phyloP scores from a whole-genome alignment of 495 filamentous ascomycete genomes.

The Ramalina intermedia region DNA sequence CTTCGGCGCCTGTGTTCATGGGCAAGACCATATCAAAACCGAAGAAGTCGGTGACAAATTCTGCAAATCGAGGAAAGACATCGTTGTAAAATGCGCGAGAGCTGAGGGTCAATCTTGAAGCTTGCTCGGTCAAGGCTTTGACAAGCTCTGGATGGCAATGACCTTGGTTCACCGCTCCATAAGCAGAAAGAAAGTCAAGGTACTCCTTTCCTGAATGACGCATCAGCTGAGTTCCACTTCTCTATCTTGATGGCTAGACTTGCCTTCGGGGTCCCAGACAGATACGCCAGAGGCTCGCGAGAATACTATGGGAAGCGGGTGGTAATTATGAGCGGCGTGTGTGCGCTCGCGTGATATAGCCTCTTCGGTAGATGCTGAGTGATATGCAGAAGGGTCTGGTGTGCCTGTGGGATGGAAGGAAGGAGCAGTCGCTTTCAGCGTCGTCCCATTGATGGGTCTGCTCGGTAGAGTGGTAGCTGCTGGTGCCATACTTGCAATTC shows the following conservation, averaged over 20 bases:
- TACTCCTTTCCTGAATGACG: constrained; percentile 40
- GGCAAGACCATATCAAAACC: constrained; percentile 98
- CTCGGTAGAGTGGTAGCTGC: constrained; percentile 17
- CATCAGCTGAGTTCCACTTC: not conserved
- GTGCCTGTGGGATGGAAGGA: constrained; percentile 35
- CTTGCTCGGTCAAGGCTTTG: constrained; percentile 79
- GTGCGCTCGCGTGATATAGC: constrained; percentile 71
- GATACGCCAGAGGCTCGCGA: constrained; percentile 65
- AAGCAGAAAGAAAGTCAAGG: constrained; percentile 94
- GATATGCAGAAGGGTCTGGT: constrained; percentile 43
- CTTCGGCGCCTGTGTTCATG: constrained; percentile 98
- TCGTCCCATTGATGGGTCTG: constrained; percentile 16
- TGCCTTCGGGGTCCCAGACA: constrained; percentile 96
- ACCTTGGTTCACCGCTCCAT: constrained; percentile 96
- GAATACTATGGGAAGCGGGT: constrained; percentile 89
- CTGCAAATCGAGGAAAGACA: constrained; percentile 91
- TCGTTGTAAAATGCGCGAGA: constrained; percentile 98
- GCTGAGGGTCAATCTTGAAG: constrained; percentile 77
- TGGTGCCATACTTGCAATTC: constrained; percentile 26
- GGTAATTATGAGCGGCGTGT: constrained; percentile 96
- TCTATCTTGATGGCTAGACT: constrained; percentile 16
- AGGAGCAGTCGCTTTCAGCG: constrained; percentile 32
- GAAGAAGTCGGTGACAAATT: constrained; percentile 77
- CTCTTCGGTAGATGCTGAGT: constrained; percentile 60
- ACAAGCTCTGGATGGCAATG: constrained; percentile 96